These are phyloP conservation scores for Trichoderma hamatum DNA, from an alignment of 2,329 filamentous ascomycete genomes.

Conservation along the genomic window DNA sequence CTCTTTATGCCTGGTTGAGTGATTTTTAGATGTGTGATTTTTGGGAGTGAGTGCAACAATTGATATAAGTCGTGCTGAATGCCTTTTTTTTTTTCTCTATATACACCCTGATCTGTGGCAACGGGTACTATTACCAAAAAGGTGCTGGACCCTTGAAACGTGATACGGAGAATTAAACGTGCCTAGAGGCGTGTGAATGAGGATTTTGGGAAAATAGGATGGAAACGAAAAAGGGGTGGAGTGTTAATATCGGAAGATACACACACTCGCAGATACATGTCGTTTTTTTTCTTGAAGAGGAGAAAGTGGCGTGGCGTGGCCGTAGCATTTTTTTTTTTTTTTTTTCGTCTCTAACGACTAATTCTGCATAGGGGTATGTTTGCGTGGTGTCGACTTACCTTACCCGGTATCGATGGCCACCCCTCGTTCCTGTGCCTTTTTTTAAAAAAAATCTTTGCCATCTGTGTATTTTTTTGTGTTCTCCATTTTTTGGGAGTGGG, in stretches of 20 bases:
- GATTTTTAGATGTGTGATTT: background rate
- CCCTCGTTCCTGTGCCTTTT: background rate
- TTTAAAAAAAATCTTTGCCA: background rate
- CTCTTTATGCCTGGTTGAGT: background rate
- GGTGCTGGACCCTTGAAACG: background rate
- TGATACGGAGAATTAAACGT: background rate
- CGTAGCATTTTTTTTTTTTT: constrained; percentile 7
- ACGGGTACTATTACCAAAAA: background rate
- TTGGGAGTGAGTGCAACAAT: background rate
- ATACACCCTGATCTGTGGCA: background rate
- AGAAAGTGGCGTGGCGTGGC: constrained; percentile 12
- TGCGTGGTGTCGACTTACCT: background rate
- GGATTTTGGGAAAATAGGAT: background rate
- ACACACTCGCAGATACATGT: background rate
- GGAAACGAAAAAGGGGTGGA: constrained; percentile 2
- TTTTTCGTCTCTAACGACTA: background rate
- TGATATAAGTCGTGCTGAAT: background rate
- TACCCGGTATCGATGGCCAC: background rate
- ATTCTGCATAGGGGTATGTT: background rate
- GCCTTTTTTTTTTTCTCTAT: background rate
- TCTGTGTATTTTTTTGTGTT: background rate
- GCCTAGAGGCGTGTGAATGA: background rate
- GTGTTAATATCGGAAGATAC: constrained; percentile 19
- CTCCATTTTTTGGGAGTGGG: background rate
- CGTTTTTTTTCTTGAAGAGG: background rate